Conservation (phyloP, 495 filamentous ascomycete genomes). For the Annulohypoxylon maeteangense region DNA sequence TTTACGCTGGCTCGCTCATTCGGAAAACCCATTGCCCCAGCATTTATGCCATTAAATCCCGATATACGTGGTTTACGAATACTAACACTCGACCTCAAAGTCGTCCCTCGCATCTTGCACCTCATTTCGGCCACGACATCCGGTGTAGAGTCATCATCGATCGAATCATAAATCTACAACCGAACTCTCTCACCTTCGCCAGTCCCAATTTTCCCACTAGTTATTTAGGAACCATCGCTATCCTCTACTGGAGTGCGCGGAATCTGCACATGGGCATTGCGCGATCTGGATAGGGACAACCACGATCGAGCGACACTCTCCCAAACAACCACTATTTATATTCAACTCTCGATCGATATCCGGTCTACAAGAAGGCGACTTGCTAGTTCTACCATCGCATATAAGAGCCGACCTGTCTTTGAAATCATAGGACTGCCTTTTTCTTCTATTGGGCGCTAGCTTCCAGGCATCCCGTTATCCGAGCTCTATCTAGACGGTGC, state of each 20-base stretch:
- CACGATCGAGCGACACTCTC: background rate
- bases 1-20: background rate
- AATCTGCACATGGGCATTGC: slow-evolving; percentile 3
- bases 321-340: background rate
- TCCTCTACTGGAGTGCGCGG: slow-evolving; percentile 10
- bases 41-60: slow-evolving; percentile 9
- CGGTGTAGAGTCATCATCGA: slow-evolving; percentile 6
- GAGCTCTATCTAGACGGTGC: background rate
- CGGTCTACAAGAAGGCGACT: background rate
- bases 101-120: slow-evolving; percentile 18
- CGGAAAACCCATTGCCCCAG: background rate
- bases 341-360: background rate
- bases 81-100: slow-evolving; percentile 32
- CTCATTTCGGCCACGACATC: slow-evolving; percentile 13
- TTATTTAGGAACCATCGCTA: slow-evolving; percentile 2
- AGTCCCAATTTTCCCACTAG: background rate
- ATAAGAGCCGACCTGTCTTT: background rate
- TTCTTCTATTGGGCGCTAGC: background rate
- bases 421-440: background rate
- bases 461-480: background rate
- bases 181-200: background rate
- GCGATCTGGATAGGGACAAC: background rate
- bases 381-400: background rate
- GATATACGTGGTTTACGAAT: slow-evolving; percentile 25
- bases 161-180: slow-evolving; percentile 10